Percentiles rank a stretch among this genome's conserved stretches.
These are phyloP conservation scores for Ailanthus altissimus DNA, from an alignment of 345 rosid species.

Conservation along the genomic window DNA sequence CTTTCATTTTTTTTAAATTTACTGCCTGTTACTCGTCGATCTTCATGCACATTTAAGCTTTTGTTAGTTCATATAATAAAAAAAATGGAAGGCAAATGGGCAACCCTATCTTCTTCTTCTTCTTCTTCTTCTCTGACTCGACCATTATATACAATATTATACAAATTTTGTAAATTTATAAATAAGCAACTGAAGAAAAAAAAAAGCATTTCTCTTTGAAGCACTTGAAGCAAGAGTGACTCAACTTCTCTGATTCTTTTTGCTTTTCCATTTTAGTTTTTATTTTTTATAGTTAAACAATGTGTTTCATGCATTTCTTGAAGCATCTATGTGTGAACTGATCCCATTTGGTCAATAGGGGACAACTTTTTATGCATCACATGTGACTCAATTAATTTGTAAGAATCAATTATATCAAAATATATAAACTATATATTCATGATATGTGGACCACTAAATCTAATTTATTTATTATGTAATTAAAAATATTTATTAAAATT, in stretches of 20 bases:
- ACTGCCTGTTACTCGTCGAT: too few relatives aligned
- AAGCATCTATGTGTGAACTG: background rate
- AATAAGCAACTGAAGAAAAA: background rate
- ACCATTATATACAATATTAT: background rate
- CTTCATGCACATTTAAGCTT: too few relatives aligned
- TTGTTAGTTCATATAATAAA: too few relatives aligned
- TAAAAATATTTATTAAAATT: too few relatives aligned
- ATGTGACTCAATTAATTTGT: background rate
- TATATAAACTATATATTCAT: background rate
- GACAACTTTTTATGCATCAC: constrained; percentile 11
- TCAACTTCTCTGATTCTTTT: background rate
- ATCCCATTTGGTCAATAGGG: background rate
- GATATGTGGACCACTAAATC: background rate
- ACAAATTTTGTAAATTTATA: background rate
- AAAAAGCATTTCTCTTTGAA: background rate
- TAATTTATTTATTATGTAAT: background rate
- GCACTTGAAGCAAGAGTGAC: constrained; percentile 1
- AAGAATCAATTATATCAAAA: background rate
- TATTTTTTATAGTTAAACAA: background rate
- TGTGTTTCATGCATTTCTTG: background rate
- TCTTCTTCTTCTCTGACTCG: background rate
- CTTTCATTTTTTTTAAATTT: too few relatives aligned
- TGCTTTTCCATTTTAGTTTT: background rate
- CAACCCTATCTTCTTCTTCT: background rate
- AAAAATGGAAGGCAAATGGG: background rate